Evolutionary conservation across 768 basidiomycete genomes (phyloP).

Genomic region (Trametes villosa): DNA sequence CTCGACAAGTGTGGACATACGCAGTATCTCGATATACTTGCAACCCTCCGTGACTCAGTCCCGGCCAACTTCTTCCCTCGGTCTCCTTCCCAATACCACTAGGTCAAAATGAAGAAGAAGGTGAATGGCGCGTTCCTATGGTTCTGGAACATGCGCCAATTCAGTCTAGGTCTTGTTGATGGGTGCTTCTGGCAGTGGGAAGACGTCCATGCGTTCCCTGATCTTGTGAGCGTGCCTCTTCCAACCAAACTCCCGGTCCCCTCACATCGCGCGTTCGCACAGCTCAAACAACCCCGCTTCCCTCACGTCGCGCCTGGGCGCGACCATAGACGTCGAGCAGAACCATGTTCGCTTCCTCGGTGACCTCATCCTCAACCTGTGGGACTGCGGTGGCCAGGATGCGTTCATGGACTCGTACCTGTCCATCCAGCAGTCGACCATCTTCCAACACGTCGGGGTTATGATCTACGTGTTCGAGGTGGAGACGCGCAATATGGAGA

Average conservation of each 20-base stretch:
- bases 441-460: conserved; percentile 95
- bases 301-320: conserved; percentile 87
- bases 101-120: conserved; percentile 59
- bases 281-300: conserved; percentile 96
- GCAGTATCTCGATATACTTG: no score
- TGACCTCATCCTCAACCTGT: conserved; percentile 92
- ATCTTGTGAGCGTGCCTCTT: conserved; percentile 77
- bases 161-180: conserved; percentile 84
- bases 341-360: conserved; percentile 97
- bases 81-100: neutral
- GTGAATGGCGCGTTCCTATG: conserved; percentile 29
- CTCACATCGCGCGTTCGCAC: conserved; percentile 1
- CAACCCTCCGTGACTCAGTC: no score
- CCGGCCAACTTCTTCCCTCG: neutral
- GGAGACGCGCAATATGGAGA: conserved; percentile 79
- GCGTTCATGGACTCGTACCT: conserved; percentile 98
- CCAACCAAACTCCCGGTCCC: conserved; percentile 11
- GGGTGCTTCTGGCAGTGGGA: conserved; percentile 94
- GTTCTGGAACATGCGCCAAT: neutral
- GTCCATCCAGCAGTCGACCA: conserved; percentile 86
- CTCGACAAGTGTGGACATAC: no score
- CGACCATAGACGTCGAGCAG: conserved; percentile 97
- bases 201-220: conserved; percentile 98
- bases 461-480: conserved; percentile 99
- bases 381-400: conserved; percentile 99